A percentile compares a stretch with the other conserved stretches of the same genome.
These are phyloP conservation scores for Pseudogymnoascus sp. DNA, from an alignment of 2,329 filamentous ascomycete genomes.

Conservation along the genomic window DNA sequence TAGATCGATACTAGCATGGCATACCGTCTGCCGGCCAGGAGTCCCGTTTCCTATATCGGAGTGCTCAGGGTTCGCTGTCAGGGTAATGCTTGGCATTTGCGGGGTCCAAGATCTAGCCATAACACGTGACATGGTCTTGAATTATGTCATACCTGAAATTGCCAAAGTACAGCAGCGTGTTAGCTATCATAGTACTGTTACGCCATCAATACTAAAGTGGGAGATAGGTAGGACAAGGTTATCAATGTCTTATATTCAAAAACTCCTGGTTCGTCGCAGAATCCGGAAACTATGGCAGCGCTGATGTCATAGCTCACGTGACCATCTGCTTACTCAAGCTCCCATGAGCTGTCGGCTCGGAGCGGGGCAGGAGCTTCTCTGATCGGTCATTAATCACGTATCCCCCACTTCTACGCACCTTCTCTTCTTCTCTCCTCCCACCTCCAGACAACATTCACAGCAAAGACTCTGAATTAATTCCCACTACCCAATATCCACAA, in stretches of 20 bases:
- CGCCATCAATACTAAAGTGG: neutral
- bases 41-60: constrained; percentile 6
- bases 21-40: neutral
- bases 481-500: neutral
- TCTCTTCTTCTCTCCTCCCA: constrained; percentile 1
- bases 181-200: neutral
- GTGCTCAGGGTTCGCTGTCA: neutral
- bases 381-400: constrained; percentile 4
- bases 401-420: constrained; percentile 1
- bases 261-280: neutral
- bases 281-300: neutral
- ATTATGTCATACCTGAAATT: neutral
- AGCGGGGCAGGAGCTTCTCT: constrained; percentile 6
- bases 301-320: constrained; percentile 3
- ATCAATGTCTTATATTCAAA: neutral
- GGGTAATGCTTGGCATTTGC: neutral
- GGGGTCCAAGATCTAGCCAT: neutral
- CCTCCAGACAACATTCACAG: neutral
- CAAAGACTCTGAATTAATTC: constrained; percentile 3
- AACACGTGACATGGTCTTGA: neutral
- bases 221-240: neutral
- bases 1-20: no score
- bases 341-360: constrained; percentile 3
- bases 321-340: neutral
- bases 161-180: neutral